Evolutionary conservation across 352 stramenopile species (phyloP).

Genomic region (Heterotrichella gracilis): DNA sequence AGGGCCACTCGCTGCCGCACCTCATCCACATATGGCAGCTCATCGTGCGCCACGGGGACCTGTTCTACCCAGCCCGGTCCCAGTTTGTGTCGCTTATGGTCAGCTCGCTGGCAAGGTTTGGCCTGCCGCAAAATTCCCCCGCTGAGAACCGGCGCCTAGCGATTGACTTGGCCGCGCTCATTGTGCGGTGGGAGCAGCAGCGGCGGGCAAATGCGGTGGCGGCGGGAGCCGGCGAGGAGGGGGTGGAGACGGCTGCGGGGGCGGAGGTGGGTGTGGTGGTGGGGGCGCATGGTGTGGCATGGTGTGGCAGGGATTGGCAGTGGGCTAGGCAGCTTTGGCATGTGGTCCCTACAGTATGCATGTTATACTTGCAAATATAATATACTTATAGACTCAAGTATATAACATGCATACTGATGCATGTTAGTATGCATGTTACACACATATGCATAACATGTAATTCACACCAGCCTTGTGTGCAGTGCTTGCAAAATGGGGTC

Average conservation of each 20-base stretch:
- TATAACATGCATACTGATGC: too few species aligned
- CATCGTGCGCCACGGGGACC: slow-evolving; percentile 54
- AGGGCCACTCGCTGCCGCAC: slow-evolving; percentile 62
- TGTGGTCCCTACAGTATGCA: too few species aligned
- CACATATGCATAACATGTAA: too few species aligned
- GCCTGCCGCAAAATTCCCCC: slow-evolving; percentile 55
- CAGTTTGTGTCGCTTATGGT: slow-evolving; percentile 78
- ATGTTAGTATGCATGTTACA: too few species aligned
- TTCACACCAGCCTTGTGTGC: too few species aligned
- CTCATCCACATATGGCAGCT: slow-evolving; percentile 86
- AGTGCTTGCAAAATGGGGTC: too few species aligned
- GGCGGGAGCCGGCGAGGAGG: slow-evolving; percentile 17
- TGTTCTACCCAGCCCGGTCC: slow-evolving; percentile 57
- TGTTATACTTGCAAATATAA: too few species aligned
- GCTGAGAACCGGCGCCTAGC: slow-evolving; percentile 57
- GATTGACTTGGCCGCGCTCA: slow-evolving; percentile 62
- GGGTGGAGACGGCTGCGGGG: slow-evolving; percentile 15
- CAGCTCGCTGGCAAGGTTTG: slow-evolving; percentile 63
- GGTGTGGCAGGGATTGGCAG: slow-evolving; percentile 16
- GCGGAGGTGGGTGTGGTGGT: background rate
- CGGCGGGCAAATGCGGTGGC: too few species aligned
- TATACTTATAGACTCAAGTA: too few species aligned
- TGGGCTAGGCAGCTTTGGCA: too few species aligned
- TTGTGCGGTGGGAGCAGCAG: slow-evolving; percentile 80
- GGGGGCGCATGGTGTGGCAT: too few species aligned